phyloP scores from a whole-genome alignment of 1,284 basidiomycete genomes.

The Apiotrichum veenhuisii region DNA sequence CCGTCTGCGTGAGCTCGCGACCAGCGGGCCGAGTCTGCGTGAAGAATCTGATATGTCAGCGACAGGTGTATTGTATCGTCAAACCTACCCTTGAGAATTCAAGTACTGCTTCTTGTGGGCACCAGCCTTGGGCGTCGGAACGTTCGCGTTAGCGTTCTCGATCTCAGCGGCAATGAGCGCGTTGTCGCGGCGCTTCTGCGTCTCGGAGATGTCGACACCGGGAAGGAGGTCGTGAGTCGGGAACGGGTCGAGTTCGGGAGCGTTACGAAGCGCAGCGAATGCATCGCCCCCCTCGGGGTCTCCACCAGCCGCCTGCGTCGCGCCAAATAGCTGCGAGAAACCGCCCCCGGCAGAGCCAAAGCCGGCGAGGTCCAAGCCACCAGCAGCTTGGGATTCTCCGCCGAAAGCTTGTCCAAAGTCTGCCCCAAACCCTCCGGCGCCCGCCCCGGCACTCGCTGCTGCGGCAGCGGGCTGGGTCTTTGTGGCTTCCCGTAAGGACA shows the following conservation, averaged over 20 bases:
- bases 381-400: too few relatives aligned
- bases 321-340: slow-evolving; percentile 45
- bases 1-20: slow-evolving; percentile 1
- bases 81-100: slow-evolving; percentile 39
- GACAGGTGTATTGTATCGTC: too few relatives aligned
- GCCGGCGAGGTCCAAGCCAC: slow-evolving; percentile 14
- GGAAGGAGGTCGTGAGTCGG: slow-evolving; percentile 33
- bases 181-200: slow-evolving; percentile 40
- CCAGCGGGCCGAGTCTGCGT: slow-evolving; percentile 40
- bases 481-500: not conserved
- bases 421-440: too few relatives aligned
- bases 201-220: slow-evolving; percentile 32
- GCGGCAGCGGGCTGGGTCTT: not conserved
- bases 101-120: slow-evolving; percentile 31
- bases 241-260: slow-evolving; percentile 17
- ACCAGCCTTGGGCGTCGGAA: slow-evolving; percentile 6
- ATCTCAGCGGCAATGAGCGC: slow-evolving; percentile 37
- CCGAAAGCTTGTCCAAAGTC: too few relatives aligned
- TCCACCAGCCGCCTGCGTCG: slow-evolving; percentile 25
- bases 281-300: slow-evolving; percentile 23
- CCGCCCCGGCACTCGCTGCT: too few relatives aligned
- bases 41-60: slow-evolving; percentile 30
- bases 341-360: slow-evolving; percentile 27
- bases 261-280: slow-evolving; percentile 30
- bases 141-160: slow-evolving; percentile 25